phyloP scores from a whole-genome alignment of 108 stramenopile species.

The Nitzschia putrida region DNA sequence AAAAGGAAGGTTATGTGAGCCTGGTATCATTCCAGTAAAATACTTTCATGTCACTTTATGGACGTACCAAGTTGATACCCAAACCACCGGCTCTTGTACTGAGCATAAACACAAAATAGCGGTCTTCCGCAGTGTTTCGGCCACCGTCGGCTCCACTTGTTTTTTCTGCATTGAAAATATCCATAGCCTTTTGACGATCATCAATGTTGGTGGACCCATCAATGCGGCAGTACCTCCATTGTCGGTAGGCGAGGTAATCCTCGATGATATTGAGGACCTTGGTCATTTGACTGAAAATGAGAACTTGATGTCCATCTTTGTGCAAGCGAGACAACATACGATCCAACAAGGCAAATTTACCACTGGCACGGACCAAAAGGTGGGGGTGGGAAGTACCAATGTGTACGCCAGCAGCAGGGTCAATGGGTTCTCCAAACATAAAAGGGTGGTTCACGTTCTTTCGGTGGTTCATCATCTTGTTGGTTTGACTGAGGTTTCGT shows the following conservation, averaged over 20 bases:
- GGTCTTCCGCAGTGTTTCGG: slow-evolving; percentile 70
- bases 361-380: slow-evolving; percentile 85
- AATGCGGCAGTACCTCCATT: slow-evolving; percentile 92
- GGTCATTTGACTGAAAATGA: slow-evolving; percentile 99
- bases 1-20: slow-evolving; percentile 2
- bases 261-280: slow-evolving; percentile 92
- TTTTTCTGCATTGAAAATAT: slow-evolving; percentile 90
- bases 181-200: slow-evolving; percentile 93
- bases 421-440: slow-evolving; percentile 93
- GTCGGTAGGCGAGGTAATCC: slow-evolving; percentile 84
- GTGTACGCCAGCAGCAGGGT: slow-evolving; percentile 74
- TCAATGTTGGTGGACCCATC: slow-evolving; percentile 96
- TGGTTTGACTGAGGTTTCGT: slow-evolving; percentile 82
- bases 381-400: slow-evolving; percentile 90
- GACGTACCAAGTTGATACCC: slow-evolving; percentile 88
- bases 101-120: slow-evolving; percentile 91
- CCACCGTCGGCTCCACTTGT: slow-evolving; percentile 62
- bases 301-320: slow-evolving; percentile 94
- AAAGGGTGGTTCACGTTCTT: slow-evolving; percentile 97
- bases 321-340: slow-evolving; percentile 91
- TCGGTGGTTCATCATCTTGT: slow-evolving; percentile 94
- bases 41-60: no score
- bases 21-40: not conserved
- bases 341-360: slow-evolving; percentile 96
- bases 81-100: slow-evolving; percentile 95